Evolutionary conservation across 805 yeast species (phyloP), one percentile per base, ranked within the genome.

Genomic region (Hanseniaspora lindneri): DNA sequence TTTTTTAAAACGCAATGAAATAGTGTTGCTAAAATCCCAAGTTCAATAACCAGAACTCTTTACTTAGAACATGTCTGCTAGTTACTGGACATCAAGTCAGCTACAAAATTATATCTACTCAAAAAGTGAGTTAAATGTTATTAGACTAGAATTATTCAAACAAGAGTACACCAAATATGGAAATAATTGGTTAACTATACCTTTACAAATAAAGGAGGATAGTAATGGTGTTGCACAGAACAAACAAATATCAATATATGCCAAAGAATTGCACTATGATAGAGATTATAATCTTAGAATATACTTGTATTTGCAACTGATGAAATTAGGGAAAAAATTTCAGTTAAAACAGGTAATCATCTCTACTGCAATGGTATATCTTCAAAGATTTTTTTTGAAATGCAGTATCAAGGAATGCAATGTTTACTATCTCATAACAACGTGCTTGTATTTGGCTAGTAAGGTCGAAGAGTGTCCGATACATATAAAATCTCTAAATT

Each of bases 381-480:
- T 87, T 19, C 70, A 81, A n/a, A 63, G 98, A 39, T 86, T 89
- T 57, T 67, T 87, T 39, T 74, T 83, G 2, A 71, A 74, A 39
- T 88, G 79, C 0, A 76, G 85, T 11, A 64, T 86, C 13, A 76
- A 80, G 54, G 98, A 92, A 60, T 74, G 87, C 50, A 92, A 92
- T 59, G 67, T 83, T 1, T 89, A 87, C 58, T 65, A 87, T 36
- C 64, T 88, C 49, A 80, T 86, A 10, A 78, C 98, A 0, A 79
- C 97, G 0, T 79, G 92, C 55, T 71, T 89, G 2, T 92, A 92
- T 58, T 71, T 92, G 27, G 88, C 96, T 0, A 83, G 96, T 66
- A 89, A 92, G 60, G 82, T 87, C 29, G 97, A 92, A 62, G 98
- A 92, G 63, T 81, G 85, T 56, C 97, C 98, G 1, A 94, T 83